Percentiles rank a stretch among this genome's conserved stretches.
Evolutionary conservation across 163 green algal species (phyloP).

Genomic region (Scenedesmus sp.): DNA sequence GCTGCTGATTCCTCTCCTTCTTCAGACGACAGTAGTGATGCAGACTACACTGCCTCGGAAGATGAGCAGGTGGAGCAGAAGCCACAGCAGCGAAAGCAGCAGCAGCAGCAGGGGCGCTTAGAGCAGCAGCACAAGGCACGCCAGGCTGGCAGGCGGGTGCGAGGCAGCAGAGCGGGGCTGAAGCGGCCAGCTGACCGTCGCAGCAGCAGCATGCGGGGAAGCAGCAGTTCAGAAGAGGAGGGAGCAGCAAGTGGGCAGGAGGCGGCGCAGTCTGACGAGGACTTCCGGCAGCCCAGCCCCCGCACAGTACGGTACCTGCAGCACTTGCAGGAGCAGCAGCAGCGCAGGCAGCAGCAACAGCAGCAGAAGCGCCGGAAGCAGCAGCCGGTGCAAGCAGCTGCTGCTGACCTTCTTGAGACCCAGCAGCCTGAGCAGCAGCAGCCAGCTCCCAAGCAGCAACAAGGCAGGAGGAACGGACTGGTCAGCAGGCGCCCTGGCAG

Average conservation of each 20-base stretch:
- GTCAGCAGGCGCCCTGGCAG: background rate
- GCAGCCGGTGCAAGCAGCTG: background rate
- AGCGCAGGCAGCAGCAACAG: conserved; percentile 31
- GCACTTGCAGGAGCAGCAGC: conserved; percentile 11
- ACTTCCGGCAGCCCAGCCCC: conserved; percentile 14
- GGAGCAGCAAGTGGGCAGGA: background rate
- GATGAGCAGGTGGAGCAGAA: background rate
- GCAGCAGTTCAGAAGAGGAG: background rate
- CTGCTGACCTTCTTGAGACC: background rate
- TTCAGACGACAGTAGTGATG: conserved; percentile 32
- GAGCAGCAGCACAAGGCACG: background rate
- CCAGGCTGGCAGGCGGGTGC: background rate
- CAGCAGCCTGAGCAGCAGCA: background rate
- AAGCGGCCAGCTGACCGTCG: background rate
- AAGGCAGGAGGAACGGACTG: background rate
- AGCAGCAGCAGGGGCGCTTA: background rate
- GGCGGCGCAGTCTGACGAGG: conserved; percentile 17
- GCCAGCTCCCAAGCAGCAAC: background rate
- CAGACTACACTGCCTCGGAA: conserved; percentile 36
- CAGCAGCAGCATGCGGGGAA: conserved; percentile 10
- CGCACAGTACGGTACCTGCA: background rate
- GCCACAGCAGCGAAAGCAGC: background rate
- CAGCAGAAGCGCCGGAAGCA: background rate
- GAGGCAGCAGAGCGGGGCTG: background rate
- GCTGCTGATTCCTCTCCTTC: background rate